Evolutionary conservation across 169 alveolate species (phyloP), one percentile per base, ranked within the genome.

Genomic region (Eimeria praecox): DNA sequence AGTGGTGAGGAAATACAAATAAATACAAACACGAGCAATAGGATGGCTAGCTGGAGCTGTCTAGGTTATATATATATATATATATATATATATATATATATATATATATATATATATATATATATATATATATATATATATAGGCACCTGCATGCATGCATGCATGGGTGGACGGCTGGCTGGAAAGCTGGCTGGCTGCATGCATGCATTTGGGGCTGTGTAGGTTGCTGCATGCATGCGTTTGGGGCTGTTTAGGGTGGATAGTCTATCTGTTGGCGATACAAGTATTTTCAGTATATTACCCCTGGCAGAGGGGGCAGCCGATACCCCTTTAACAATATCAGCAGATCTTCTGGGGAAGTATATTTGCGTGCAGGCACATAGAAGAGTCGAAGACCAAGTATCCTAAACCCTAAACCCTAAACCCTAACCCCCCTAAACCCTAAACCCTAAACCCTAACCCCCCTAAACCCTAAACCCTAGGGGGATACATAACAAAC

Each of bases 331-430:
- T 5, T 40, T 78, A 22, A 18, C 22, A 78, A 38, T 90, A n/a
- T 90, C 95, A 27, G 27, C 86, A 3, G 95, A 71, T 1, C 33
- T 59, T 1, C 49, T 90, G 6, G 95, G 95, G 40, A 71, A 77
- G 62, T 90, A 35, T 62, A 75, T 90, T 44, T 33, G 44, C 24
- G 95, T 83, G 24, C 69, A 75, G 40, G 95, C 90, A 27, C 77
- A 90, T 80, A 27, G 95, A 18, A 27, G 71, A 3, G 95, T 90
- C 44, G 95, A 90, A 30, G 90, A 90, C 33, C 95, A 90, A 73
- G 95, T 90, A n/a, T n/a, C n/a, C n/a, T n/a, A 46, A 42, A 71
- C 33, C 69, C 35, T 16, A 33, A 27, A 44, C 52, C 75, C 75
- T 62, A 62, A 62, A 62, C 75, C 75, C 75, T 16, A 62, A 62